Percentiles rank a stretch among this genome's conserved stretches.
Conservation (phyloP, 306 rosid species). For the Quercus wislizeni region DNA sequence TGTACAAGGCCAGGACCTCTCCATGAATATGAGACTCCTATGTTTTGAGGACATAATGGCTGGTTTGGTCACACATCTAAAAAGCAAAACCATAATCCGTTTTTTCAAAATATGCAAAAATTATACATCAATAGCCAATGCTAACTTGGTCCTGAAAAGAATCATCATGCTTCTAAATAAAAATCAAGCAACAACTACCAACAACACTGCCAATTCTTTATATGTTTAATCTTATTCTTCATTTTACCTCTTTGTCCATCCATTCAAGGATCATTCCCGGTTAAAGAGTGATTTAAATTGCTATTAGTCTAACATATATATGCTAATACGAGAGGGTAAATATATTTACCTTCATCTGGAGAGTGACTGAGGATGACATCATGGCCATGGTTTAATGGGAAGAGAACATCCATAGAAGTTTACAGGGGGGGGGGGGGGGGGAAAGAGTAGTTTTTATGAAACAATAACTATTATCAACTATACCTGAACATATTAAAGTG, state of each 20-base stretch:
- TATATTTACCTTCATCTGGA: slow-evolving; percentile 12
- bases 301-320: slow-evolving; percentile 7
- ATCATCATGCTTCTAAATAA: not conserved
- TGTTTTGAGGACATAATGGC: not conserved
- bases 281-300: not conserved
- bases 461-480: not conserved
- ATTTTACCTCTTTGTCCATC: not conserved
- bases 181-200: not conserved
- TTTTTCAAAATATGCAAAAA: not conserved
- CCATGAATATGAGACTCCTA: not conserved
- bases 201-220: not conserved
- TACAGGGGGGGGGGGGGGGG: not conserved
- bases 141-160: not conserved
- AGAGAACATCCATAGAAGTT: not conserved
- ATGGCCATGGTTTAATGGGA: not conserved
- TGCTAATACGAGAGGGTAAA: not conserved
- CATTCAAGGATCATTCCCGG: not conserved
- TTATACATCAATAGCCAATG: not conserved
- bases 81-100: not conserved
- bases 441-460: not conserved
- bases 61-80: not conserved
- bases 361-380: slow-evolving; percentile 4
- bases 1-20: not conserved
- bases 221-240: not conserved
- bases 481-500: not conserved